Evolutionary conservation across 1,139 yeast genomes (phyloP).

Genomic region (Cylindricascospora bacillispora): DNA sequence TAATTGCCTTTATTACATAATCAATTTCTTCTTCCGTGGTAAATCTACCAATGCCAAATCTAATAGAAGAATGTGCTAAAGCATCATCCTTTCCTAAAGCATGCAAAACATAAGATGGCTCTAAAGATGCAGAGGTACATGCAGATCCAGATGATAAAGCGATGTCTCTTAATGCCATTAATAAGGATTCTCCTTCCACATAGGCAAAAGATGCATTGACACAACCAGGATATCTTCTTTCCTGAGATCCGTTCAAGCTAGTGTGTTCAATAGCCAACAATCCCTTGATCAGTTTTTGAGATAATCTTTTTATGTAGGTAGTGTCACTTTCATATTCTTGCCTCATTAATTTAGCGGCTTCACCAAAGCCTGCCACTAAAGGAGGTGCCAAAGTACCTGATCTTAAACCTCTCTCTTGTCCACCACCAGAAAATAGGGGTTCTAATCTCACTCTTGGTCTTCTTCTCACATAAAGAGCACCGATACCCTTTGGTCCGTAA

Average conservation of each 20-base stretch:
- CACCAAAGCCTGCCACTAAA: slow-evolving; percentile 90
- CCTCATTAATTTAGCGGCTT: slow-evolving; percentile 78
- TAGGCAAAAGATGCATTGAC: slow-evolving; percentile 94
- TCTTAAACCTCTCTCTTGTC: slow-evolving; percentile 96
- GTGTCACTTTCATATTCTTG: slow-evolving; percentile 66
- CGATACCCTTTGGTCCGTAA: slow-evolving; percentile 97
- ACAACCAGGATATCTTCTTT: slow-evolving; percentile 76
- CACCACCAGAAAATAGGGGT: slow-evolving; percentile 94
- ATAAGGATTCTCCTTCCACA: slow-evolving; percentile 92
- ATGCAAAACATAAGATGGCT: slow-evolving; percentile 91
- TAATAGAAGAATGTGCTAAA: slow-evolving; percentile 89
- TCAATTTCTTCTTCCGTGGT: slow-evolving; percentile 95
- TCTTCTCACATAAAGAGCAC: slow-evolving; percentile 91
- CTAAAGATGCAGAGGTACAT: slow-evolving; percentile 95
- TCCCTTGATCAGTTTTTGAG: slow-evolving; percentile 60
- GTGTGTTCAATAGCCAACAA: slow-evolving; percentile 78
- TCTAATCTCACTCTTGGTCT: slow-evolving; percentile 97
- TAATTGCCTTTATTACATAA: slow-evolving; percentile 78
- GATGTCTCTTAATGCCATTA: slow-evolving; percentile 95
- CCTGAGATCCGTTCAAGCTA: slow-evolving; percentile 72
- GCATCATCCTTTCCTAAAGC: slow-evolving; percentile 98
- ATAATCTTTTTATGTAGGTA: slow-evolving; percentile 54
- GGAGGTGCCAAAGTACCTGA: slow-evolving; percentile 97
- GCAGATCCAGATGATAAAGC: slow-evolving; percentile 98
- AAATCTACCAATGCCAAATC: slow-evolving; percentile 95